Conservation (phyloP, 2,329 filamentous ascomycete genomes). For the Clarireedia homoeocarpa region DNA sequence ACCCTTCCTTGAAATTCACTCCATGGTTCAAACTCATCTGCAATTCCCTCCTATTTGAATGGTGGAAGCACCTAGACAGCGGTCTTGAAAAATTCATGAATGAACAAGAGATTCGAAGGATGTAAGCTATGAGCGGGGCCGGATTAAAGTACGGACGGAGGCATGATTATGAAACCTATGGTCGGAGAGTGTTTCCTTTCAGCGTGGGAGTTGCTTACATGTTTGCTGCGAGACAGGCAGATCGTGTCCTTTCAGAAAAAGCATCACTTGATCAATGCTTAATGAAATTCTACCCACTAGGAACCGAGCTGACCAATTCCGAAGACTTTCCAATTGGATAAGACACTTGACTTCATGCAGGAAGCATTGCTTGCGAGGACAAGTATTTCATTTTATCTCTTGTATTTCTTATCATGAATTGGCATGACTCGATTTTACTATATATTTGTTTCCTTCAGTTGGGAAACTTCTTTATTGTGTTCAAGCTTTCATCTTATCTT, state of each 20-base stretch:
- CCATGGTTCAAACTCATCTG: conserved; percentile 99
- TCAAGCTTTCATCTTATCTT: conserved; percentile 7
- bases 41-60: conserved; percentile 94
- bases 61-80: conserved; percentile 82
- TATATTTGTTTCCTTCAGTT: not conserved
- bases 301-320: not conserved
- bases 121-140: conserved; percentile 39
- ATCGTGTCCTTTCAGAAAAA: conserved; percentile 8
- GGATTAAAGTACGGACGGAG: not conserved
- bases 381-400: not conserved
- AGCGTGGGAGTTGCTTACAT: conserved; percentile 5
- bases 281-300: conserved; percentile 4
- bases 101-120: conserved; percentile 81
- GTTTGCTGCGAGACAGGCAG: not conserved
- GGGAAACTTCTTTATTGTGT: not conserved
- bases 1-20: conserved; percentile 77
- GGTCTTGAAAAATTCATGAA: conserved; percentile 79
- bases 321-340: not conserved
- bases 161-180: not conserved
- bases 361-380: not conserved
- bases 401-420: not conserved
- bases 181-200: not conserved
- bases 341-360: not conserved
- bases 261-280: conserved; percentile 8
- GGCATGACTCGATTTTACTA: not conserved